Conservation (phyloP, 768 basidiomycete species). For the Kwoniella bestiolae region DNA sequence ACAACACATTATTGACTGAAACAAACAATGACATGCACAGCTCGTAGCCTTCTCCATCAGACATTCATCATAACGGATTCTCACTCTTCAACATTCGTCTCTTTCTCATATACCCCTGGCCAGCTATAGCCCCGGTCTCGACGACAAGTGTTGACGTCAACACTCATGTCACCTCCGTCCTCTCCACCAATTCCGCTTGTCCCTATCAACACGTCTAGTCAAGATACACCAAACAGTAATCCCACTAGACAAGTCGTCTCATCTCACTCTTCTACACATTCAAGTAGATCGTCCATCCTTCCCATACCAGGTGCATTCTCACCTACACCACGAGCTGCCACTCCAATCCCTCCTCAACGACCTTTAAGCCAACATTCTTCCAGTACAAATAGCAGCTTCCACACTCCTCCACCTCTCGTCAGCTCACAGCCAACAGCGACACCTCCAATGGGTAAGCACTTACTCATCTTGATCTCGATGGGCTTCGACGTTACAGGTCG, state of each 20-base stretch:
- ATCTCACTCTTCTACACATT: background rate
- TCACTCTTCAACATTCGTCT: no score
- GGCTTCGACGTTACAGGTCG: background rate
- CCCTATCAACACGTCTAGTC: background rate
- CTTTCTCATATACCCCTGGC: no score
- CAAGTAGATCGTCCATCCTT: background rate
- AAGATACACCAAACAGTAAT: background rate
- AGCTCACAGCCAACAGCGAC: background rate
- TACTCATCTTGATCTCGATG: background rate
- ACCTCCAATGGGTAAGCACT: background rate
- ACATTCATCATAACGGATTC: no score
- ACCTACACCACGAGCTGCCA: background rate
- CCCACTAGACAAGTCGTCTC: background rate
- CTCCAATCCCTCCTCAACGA: background rate
- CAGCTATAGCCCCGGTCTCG: no score
- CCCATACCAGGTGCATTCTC: background rate
- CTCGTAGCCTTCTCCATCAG: no score
- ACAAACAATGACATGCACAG: background rate
- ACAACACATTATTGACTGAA: background rate
- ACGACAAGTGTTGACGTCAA: no score
- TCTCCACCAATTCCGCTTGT: background rate
- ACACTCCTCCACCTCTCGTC: background rate
- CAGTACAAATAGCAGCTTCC: background rate
- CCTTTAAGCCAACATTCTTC: background rate
- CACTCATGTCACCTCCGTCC: no score